A percentile compares a stretch with the other conserved stretches of the same genome.
Evolutionary conservation across 768 basidiomycete genomes (phyloP).

Genomic region (Pholiota molesta): DNA sequence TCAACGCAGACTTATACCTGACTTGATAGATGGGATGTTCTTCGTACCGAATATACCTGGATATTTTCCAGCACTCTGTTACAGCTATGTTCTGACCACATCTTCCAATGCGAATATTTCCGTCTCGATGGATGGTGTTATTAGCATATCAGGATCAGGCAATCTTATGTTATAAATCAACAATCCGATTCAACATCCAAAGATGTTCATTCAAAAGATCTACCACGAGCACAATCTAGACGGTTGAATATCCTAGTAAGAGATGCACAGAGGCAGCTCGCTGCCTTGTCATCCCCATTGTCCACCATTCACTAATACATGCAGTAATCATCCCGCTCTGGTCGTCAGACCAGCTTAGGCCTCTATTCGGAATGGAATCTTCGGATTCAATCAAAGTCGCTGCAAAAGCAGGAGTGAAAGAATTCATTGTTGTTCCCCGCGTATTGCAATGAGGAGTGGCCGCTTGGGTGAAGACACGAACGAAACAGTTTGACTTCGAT

Average conservation of each 20-base stretch:
- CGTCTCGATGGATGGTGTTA: constrained; percentile 25
- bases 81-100: constrained; percentile 32
- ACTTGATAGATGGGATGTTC: constrained; percentile 31
- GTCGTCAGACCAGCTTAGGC: constrained; percentile 1
- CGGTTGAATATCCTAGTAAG: constrained; percentile 17
- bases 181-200: constrained; percentile 16
- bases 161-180: constrained; percentile 28
- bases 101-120: constrained; percentile 30
- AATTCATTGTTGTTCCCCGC: constrained; percentile 18
- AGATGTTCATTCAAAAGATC: constrained; percentile 7
- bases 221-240: constrained; percentile 10
- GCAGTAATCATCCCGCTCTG: constrained; percentile 17
- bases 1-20: constrained; percentile 17
- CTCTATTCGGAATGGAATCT: not conserved
- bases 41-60: constrained; percentile 30
- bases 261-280: constrained; percentile 6
- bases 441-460: not conserved
- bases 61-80: constrained; percentile 22
- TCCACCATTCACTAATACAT: not conserved
- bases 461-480: not conserved
- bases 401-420: not conserved
- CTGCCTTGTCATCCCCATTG: constrained; percentile 8
- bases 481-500: not conserved
- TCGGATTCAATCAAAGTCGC: not conserved
- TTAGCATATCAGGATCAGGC: constrained; percentile 32